Percentiles rank a stretch among this genome's conserved stretches.
phyloP scores from a whole-genome alignment of 371 early-diverging fungal genomes.

The Haplosporangium sp. region DNA sequence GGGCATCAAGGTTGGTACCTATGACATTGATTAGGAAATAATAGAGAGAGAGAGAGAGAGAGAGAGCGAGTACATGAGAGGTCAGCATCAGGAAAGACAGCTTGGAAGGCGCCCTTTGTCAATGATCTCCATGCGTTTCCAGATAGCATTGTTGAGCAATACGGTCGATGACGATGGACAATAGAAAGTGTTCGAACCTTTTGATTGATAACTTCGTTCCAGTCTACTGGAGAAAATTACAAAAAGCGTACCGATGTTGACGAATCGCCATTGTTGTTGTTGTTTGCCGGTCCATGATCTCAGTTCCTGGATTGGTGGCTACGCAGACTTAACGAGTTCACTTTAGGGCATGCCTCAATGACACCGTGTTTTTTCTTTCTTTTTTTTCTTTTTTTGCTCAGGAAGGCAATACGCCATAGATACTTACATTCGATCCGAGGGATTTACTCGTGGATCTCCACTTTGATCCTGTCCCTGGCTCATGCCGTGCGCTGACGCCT shows the following conservation, averaged over 20 bases:
- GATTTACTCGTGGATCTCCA: constrained; percentile 37
- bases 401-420: background rate
- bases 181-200: no score
- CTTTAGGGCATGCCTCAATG: background rate
- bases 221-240: no score
- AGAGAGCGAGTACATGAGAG: no score
- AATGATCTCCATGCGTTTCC: no score
- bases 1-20: no score
- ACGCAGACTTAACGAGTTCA: constrained; percentile 13
- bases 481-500: constrained; percentile 17
- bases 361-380: background rate
- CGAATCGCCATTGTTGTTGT: constrained; percentile 1
- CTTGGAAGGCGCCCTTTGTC: no score
- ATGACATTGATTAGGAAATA: no score
- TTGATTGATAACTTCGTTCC: no score
- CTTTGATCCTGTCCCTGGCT: constrained; percentile 32
- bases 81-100: no score
- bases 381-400: background rate
- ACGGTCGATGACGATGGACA: no score
- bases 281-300: background rate
- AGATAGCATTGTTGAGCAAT: no score
- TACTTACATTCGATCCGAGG: constrained; percentile 39
- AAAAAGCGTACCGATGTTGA: constrained; percentile 1
- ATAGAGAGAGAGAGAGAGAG: no score
- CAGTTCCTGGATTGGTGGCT: constrained; percentile 4